phyloP scores from a whole-genome alignment of 1,284 basidiomycete species.

The Coniophora puteana region DNA sequence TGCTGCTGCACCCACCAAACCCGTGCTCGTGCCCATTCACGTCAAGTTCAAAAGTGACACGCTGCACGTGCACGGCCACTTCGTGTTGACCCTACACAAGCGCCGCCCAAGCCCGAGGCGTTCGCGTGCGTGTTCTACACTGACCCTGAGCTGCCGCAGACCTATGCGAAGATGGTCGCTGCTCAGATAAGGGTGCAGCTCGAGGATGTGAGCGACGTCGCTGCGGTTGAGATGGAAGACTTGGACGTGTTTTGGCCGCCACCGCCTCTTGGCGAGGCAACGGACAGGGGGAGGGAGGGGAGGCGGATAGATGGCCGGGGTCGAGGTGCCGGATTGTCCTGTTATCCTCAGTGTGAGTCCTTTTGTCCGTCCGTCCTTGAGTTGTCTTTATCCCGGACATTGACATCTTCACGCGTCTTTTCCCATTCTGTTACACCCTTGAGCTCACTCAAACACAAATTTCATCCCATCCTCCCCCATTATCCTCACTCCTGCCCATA shows the following conservation, averaged over 20 bases:
- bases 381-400: constrained; percentile 8
- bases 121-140: constrained; percentile 87
- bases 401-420: too few relatives aligned
- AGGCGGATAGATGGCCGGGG: constrained; percentile 39
- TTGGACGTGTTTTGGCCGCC: too few relatives aligned
- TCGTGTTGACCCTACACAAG: constrained; percentile 95
- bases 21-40: constrained; percentile 85
- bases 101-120: constrained; percentile 73
- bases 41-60: constrained; percentile 94
- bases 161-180: constrained; percentile 75
- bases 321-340: constrained; percentile 80
- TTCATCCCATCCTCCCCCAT: constrained; percentile 10
- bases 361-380: neutral
- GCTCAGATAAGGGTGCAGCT: constrained; percentile 88
- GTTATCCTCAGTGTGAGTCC: constrained; percentile 83
- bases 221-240: constrained; percentile 71
- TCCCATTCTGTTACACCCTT: too few relatives aligned
- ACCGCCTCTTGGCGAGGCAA: too few relatives aligned
- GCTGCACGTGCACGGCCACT: constrained; percentile 89
- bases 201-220: constrained; percentile 83
- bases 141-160: constrained; percentile 77
- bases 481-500: too few relatives aligned
- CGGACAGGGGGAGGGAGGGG: constrained; percentile 20
- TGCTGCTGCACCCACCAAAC: constrained; percentile 57
- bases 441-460: too few relatives aligned